Percentiles rank a stretch among this genome's conserved stretches.
These are phyloP conservation scores for Epithele typhae DNA, from an alignment of 768 basidiomycete genomes.

Conservation along the genomic window DNA sequence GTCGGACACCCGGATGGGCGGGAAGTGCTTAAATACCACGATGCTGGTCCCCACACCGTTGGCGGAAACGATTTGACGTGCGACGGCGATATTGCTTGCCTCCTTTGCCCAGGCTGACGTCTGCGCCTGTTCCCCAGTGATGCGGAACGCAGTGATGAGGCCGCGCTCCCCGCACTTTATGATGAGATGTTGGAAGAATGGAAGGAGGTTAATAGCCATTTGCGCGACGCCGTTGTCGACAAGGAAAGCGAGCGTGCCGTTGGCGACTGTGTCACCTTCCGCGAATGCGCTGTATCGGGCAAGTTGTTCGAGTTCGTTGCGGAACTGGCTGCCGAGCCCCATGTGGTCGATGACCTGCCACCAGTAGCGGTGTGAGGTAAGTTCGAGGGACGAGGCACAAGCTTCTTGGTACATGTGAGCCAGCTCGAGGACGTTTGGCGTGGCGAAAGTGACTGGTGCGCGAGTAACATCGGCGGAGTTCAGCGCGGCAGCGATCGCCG, in stretches of 20 bases:
- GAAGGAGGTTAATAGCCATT: slow-evolving; percentile 78
- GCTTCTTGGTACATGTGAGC: slow-evolving; percentile 50
- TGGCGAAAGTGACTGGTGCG: slow-evolving; percentile 63
- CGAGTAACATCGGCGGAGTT: slow-evolving; percentile 21
- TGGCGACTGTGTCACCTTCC: slow-evolving; percentile 14
- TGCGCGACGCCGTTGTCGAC: slow-evolving; percentile 68
- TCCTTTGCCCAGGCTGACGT: slow-evolving; percentile 48
- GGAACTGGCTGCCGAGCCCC: slow-evolving; percentile 62
- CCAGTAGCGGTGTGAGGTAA: slow-evolving; percentile 54
- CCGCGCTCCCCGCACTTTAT: slow-evolving; percentile 81
- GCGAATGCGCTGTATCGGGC: slow-evolving; percentile 43
- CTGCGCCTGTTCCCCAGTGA: slow-evolving; percentile 37
- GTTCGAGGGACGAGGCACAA: slow-evolving; percentile 37
- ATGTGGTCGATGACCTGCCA: slow-evolving; percentile 66
- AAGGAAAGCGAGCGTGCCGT: slow-evolving; percentile 56
- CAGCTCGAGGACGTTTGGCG: slow-evolving; percentile 87
- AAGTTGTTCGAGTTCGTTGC: slow-evolving; percentile 59
- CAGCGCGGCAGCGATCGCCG: slow-evolving; percentile 45
- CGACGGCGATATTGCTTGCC: slow-evolving; percentile 36
- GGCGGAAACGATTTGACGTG: slow-evolving; percentile 49
- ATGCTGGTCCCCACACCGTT: slow-evolving; percentile 41
- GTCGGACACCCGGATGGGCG: slow-evolving; percentile 40
- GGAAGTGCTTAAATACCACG: slow-evolving; percentile 71
- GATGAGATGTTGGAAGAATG: slow-evolving; percentile 79
- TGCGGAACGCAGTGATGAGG: slow-evolving; percentile 57